Evolutionary conservation across 331 rosid species (phyloP).

Genomic region (Ulmus americana): DNA sequence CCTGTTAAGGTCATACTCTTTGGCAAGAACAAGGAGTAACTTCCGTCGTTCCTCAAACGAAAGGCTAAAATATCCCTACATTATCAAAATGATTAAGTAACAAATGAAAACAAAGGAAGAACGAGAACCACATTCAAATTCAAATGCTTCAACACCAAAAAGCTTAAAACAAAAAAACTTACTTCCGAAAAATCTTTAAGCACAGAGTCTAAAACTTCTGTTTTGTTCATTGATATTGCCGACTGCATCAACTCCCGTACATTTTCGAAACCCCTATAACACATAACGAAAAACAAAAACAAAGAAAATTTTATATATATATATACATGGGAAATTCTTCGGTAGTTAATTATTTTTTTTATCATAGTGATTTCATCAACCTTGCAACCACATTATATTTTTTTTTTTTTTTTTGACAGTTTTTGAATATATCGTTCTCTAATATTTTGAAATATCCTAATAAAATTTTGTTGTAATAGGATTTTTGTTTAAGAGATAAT

Average conservation of each 20-base stretch:
- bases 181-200: conserved; percentile 75
- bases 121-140: not conserved
- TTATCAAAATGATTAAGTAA: conserved; percentile 20
- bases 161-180: not conserved
- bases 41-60: conserved; percentile 53
- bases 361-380: too few species aligned
- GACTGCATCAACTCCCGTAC: conserved; percentile 67
- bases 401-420: too few species aligned
- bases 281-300: conserved; percentile 2
- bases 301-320: not conserved
- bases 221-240: conserved; percentile 68
- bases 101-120: conserved; percentile 8
- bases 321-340: not conserved
- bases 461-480: too few species aligned
- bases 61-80: conserved; percentile 76
- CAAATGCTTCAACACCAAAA: not conserved
- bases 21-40: conserved; percentile 62
- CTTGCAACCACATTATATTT: too few species aligned
- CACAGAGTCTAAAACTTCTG: conserved; percentile 59
- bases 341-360: too few species aligned
- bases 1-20: conserved; percentile 81
- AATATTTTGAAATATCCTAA: too few species aligned
- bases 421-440: too few species aligned
- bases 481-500: too few species aligned
- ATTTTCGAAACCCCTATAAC: conserved; percentile 49